A percentile compares a stretch with the other conserved stretches of the same genome.
phyloP scores from a whole-genome alignment of 371 early-diverging fungal genomes.

The Rhizomucor miehei region DNA sequence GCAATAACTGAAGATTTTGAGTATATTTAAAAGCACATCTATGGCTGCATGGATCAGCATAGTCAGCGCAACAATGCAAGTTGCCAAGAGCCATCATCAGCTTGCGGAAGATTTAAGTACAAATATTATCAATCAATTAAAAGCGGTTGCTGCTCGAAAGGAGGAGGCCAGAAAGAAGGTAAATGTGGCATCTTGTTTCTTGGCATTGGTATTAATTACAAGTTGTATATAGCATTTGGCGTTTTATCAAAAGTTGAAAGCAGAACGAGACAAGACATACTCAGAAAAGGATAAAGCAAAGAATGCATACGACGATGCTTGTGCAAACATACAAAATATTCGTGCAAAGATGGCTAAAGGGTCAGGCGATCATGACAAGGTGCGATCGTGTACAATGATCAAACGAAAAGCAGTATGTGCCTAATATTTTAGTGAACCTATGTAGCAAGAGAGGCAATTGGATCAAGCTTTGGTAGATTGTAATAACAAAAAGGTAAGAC shows the following conservation, averaged over 20 bases:
- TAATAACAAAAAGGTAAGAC: constrained; percentile 71
- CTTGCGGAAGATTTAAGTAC: constrained; percentile 58
- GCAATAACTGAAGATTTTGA: too few species aligned
- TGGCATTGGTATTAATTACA: too few species aligned
- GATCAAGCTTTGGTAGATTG: constrained; percentile 71
- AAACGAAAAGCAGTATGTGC: too few species aligned
- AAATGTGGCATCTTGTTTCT: too few species aligned
- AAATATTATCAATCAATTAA: constrained; percentile 56
- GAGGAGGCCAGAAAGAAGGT: constrained; percentile 81
- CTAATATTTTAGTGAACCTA: too few species aligned
- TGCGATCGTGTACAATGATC: constrained; percentile 5
- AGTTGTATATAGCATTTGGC: constrained; percentile 58
- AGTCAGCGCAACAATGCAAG: constrained; percentile 54
- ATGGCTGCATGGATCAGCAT: constrained; percentile 53
- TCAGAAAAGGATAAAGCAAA: constrained; percentile 70
- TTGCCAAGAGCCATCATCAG: constrained; percentile 54
- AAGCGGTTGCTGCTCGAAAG: constrained; percentile 50
- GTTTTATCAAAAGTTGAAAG: constrained; percentile 62
- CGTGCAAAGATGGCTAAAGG: constrained; percentile 29
- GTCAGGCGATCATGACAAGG: constrained; percentile 44
- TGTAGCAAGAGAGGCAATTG: constrained; percentile 48
- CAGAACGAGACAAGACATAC: constrained; percentile 64
- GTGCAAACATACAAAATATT: constrained; percentile 61
- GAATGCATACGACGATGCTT: constrained; percentile 70
- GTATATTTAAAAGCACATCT: constrained; percentile 17